These are phyloP conservation scores for Parsonsia alboflavescens DNA, from an alignment of 257 asterid species.

Conservation along the genomic window DNA sequence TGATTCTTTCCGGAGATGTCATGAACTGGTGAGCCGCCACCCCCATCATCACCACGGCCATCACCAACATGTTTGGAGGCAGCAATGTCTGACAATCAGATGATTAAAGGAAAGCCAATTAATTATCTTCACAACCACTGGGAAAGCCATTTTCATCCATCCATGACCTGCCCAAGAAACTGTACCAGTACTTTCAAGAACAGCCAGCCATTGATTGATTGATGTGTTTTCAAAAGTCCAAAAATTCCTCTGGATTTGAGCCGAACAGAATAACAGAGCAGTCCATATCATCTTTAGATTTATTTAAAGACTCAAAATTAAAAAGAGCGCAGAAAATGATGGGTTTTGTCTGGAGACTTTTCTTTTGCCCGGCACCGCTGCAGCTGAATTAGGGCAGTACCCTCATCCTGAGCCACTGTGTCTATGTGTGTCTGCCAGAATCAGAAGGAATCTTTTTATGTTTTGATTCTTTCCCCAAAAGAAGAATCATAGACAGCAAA, in stretches of 20 bases:
- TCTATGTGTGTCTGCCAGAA: background rate
- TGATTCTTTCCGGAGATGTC: constrained; percentile 22
- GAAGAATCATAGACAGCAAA: background rate
- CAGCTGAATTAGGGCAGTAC: background rate
- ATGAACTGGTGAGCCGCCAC: constrained; percentile 15
- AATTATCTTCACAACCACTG: background rate
- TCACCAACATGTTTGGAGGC: constrained; percentile 26
- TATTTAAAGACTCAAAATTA: too few relatives aligned
- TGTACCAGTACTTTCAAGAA: too few relatives aligned
- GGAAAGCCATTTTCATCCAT: background rate
- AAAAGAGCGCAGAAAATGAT: background rate
- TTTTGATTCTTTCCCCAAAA: background rate
- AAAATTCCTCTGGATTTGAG: background rate
- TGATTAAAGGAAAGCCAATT: background rate
- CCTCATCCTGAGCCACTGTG: background rate
- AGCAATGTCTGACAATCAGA: constrained; percentile 17
- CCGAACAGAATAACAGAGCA: background rate
- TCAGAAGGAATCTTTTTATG: background rate
- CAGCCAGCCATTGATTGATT: background rate
- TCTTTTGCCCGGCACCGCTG: too few relatives aligned
- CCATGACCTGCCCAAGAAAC: background rate
- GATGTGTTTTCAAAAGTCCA: background rate
- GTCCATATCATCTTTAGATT: background rate
- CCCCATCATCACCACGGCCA: constrained; percentile 15
- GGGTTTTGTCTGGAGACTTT: background rate